Evolutionary conservation across 148 eudicot species (phyloP).

Genomic region (Talinum fruticosum): DNA sequence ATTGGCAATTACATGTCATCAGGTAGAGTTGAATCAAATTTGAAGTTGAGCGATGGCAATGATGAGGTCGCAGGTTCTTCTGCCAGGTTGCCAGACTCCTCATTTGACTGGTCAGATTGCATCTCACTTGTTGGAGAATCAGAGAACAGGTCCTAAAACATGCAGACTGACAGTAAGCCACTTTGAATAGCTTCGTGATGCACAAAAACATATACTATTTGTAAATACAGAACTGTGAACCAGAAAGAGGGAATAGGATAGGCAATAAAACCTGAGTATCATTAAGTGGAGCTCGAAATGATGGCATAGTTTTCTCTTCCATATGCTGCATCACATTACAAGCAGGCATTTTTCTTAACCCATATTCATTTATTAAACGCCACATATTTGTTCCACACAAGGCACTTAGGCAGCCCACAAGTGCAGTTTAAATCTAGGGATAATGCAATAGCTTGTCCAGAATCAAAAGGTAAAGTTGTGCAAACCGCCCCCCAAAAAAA

Average conservation of each 20-base stretch:
- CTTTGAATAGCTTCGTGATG: background rate
- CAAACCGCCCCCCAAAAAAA: background rate
- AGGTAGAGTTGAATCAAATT: constrained; percentile 70
- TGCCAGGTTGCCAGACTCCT: constrained; percentile 30
- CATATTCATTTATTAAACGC: background rate
- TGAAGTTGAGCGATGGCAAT: constrained; percentile 56
- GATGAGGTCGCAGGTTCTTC: constrained; percentile 61
- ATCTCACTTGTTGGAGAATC: constrained; percentile 49
- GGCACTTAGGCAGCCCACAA: background rate
- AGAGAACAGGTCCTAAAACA: constrained; percentile 63
- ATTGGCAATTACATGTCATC: constrained; percentile 56
- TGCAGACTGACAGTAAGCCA: constrained; percentile 14
- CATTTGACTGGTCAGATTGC: constrained; percentile 35
- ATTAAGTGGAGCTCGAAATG: constrained; percentile 61
- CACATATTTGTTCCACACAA: no score
- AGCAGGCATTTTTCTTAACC: constrained; percentile 4
- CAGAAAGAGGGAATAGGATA: background rate
- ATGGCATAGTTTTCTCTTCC: constrained; percentile 39
- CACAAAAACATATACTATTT: background rate
- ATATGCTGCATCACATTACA: constrained; percentile 35
- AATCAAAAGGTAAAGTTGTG: background rate
- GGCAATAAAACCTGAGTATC: constrained; percentile 66
- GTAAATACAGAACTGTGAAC: background rate
- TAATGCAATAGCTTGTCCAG: background rate
- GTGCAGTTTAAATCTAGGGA: background rate